phyloP scores from a whole-genome alignment of 2,329 filamentous ascomycete species.

The Monilinia laxa region DNA sequence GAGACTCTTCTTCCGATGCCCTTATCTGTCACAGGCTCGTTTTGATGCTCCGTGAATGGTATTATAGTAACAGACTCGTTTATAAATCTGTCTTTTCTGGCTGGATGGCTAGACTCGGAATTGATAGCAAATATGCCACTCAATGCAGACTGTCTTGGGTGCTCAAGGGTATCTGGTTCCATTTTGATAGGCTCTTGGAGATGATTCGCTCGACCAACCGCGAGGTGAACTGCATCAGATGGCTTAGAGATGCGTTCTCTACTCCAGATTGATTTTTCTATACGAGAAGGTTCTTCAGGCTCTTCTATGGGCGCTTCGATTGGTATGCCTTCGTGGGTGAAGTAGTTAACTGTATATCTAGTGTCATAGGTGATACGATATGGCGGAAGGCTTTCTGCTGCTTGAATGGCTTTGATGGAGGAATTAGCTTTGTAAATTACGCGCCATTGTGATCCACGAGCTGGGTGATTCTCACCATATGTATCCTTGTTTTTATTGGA shows the following conservation, averaged over 20 bases:
- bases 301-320: not conserved
- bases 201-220: not conserved
- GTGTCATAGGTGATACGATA: conserved; percentile 7
- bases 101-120: conserved; percentile 27
- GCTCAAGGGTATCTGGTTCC: not conserved
- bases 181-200: not conserved
- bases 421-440: not conserved
- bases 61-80: not conserved
- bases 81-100: not conserved
- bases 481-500: conserved; percentile 18
- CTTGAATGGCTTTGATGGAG: not conserved
- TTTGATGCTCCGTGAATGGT: not conserved
- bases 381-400: not conserved
- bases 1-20: conserved; percentile 4
- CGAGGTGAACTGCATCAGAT: not conserved
- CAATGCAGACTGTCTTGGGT: conserved; percentile 28
- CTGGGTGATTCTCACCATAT: not conserved
- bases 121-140: conserved; percentile 42
- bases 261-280: not conserved
- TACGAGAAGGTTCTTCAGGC: not conserved
- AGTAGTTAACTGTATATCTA: conserved; percentile 15
- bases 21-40: not conserved
- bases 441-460: not conserved
- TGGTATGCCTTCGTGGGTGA: conserved; percentile 2
- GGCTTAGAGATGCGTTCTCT: not conserved